Evolutionary conservation across 129 eudicot species (phyloP).

Genomic region (Pseudognaphalium luteoalbum): DNA sequence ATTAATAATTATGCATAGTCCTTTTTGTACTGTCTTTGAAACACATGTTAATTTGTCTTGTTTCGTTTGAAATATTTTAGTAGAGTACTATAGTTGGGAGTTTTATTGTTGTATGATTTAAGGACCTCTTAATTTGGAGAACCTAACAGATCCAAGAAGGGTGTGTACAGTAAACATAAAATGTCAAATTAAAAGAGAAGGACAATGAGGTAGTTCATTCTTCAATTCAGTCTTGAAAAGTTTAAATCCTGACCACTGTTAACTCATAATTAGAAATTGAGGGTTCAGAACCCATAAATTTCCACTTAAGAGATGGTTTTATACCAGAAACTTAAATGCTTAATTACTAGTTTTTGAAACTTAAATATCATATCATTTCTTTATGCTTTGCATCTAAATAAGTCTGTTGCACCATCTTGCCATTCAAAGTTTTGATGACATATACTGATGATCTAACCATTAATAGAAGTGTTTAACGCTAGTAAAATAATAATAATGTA

Average conservation of each 20-base stretch:
- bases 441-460: not conserved
- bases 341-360: not conserved
- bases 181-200: conserved; percentile 21
- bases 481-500: no score
- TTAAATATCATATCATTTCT: not conserved
- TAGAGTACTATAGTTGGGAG: conserved; percentile 12
- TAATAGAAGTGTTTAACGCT: not conserved
- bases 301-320: not conserved
- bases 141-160: conserved; percentile 24
- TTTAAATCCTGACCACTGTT: conserved; percentile 16
- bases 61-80: conserved; percentile 7
- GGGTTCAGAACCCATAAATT: not conserved
- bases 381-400: not conserved
- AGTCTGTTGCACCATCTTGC: not conserved
- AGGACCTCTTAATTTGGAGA: conserved; percentile 32
- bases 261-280: not conserved
- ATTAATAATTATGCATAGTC: not conserved
- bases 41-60: conserved; percentile 19
- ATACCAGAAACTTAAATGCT: conserved; percentile 5
- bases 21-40: conserved; percentile 16
- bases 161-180: conserved; percentile 22
- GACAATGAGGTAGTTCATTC: conserved; percentile 32
- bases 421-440: not conserved
- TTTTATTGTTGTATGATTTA: conserved; percentile 25
- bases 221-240: conserved; percentile 21